A percentile compares a stretch with the other conserved stretches of the same genome.
These are phyloP conservation scores for Bipolaris oryzae DNA, from an alignment of 2,329 filamentous ascomycete species.

Conservation along the genomic window DNA sequence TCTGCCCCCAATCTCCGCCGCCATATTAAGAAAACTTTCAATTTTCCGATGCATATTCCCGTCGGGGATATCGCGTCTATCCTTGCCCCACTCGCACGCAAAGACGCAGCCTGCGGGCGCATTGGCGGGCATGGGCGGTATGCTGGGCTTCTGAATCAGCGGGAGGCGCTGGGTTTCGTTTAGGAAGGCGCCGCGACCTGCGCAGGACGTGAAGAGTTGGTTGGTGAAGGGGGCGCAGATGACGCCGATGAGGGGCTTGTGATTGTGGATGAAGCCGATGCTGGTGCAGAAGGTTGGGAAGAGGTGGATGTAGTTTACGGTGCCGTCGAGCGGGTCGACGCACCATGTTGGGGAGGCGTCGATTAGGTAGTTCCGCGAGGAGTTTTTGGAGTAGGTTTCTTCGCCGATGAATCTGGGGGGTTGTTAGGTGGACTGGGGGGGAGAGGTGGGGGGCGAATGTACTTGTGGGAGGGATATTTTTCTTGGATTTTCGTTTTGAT, in stretches of 20 bases:
- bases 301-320: slow-evolving; percentile 80
- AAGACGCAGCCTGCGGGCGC: slow-evolving; percentile 75
- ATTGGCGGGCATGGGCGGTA: slow-evolving; percentile 66
- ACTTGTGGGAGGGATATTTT: slow-evolving; percentile 71
- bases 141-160: slow-evolving; percentile 62
- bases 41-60: slow-evolving; percentile 75
- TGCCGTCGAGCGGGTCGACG: slow-evolving; percentile 78
- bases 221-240: slow-evolving; percentile 74
- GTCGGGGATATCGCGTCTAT: slow-evolving; percentile 67
- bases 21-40: slow-evolving; percentile 77
- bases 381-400: slow-evolving; percentile 73
- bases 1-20: slow-evolving; percentile 66
- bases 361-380: slow-evolving; percentile 72
- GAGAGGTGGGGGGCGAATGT: slow-evolving; percentile 2
- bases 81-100: slow-evolving; percentile 81
- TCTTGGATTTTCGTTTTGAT: slow-evolving; percentile 65
- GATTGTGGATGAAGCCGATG: slow-evolving; percentile 69
- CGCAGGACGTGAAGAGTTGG: slow-evolving; percentile 72
- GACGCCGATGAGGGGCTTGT: slow-evolving; percentile 69
- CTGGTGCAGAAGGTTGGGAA: slow-evolving; percentile 84
- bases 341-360: slow-evolving; percentile 71
- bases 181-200: slow-evolving; percentile 70
- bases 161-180: slow-evolving; percentile 69
- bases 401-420: slow-evolving; percentile 72
- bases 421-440: not conserved